Percentiles rank a stretch among this genome's conserved stretches.
Evolutionary conservation across 1,284 basidiomycete species (phyloP).

Genomic region (Apiotrichum domesticum): DNA sequence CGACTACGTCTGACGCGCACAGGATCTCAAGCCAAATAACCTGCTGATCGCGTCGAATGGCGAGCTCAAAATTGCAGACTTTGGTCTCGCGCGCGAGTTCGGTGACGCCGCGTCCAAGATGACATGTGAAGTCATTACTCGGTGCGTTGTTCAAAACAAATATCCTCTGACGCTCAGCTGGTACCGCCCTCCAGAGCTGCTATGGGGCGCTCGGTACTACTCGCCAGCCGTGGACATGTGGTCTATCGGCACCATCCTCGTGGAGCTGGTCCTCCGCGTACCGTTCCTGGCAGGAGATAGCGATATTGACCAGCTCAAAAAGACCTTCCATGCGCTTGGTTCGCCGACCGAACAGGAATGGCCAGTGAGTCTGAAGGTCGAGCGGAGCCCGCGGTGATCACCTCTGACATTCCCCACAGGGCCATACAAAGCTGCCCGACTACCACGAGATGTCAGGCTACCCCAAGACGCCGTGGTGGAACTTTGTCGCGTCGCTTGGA

Average conservation of each 20-base stretch:
- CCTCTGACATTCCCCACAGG: conserved; percentile 51
- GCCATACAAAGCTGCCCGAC: conserved; percentile 81
- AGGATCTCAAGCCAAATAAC: conserved; percentile 99
- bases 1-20: background rate
- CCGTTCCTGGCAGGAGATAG: conserved; percentile 93
- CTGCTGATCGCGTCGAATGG: conserved; percentile 87
- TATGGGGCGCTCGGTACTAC: conserved; percentile 93
- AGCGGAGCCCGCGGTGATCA: background rate
- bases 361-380: conserved; percentile 59
- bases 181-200: conserved; percentile 96
- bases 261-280: conserved; percentile 72
- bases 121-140: conserved; percentile 96
- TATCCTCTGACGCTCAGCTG: conserved; percentile 56
- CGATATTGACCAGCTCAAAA: conserved; percentile 93
- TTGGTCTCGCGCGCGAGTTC: conserved; percentile 94
- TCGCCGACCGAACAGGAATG: conserved; percentile 94
- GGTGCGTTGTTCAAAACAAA: conserved; percentile 51
- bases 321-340: conserved; percentile 87
- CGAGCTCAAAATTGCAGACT: conserved; percentile 95
- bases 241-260: conserved; percentile 98
- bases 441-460: conserved; percentile 75
- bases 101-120: conserved; percentile 74
- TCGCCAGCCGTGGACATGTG: conserved; percentile 98
- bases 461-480: conserved; percentile 58
- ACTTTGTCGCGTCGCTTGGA: conserved; percentile 85